Base-by-base conservation (phyloP, 257 asterid species). In the Nicotiana benthamiana region DNA sequence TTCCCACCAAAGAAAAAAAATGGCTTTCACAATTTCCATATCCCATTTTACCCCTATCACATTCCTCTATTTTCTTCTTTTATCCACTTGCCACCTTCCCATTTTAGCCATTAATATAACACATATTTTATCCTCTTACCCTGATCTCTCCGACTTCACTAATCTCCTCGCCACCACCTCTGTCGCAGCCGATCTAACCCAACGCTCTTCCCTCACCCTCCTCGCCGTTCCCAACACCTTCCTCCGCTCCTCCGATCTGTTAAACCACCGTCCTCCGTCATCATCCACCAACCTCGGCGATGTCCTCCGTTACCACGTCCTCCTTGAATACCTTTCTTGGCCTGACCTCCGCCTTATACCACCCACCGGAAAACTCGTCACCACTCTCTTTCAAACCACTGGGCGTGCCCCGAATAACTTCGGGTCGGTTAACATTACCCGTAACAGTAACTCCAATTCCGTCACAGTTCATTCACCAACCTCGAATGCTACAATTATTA, bases 231-330 rank as follows among this genome's bases (percentile, higher is more conserved):
- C 98, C 83, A 92, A 94, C 53, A 27, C 89, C 86, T 85, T 59
- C 77, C 86, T 91, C 84, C 92, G 83, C 77, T 61, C 88, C 77
- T 77, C 89, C 85, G 86, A 79, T 80, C 87, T 85, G 6, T 3
- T 80, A 32, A 7, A 61, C 59, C 80, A 53, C 82, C 80, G 78
- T 84, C 46, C 86, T 64, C 43, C 75, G 59, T 40, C 36, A 40
- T 75, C 90, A 11, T 65, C 93, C 81, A 20, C 88, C 85, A 81
- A 82, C 85, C 86, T 90, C 82, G 83, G 90, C 79, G 98, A 93
- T 66, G 86, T 91, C 83, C 91, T 95, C 88, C 97, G 98, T 81
- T 90, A 87, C 92, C 96, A 95, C 65, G 86, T 95, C 83, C 92
- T 95, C 61, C 92, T 92, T 75, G 89, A 95, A 80, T 93, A 90